These are phyloP conservation scores for Apiospora phragmitis DNA, from an alignment of 2,329 filamentous ascomycete genomes.

Conservation along the genomic window DNA sequence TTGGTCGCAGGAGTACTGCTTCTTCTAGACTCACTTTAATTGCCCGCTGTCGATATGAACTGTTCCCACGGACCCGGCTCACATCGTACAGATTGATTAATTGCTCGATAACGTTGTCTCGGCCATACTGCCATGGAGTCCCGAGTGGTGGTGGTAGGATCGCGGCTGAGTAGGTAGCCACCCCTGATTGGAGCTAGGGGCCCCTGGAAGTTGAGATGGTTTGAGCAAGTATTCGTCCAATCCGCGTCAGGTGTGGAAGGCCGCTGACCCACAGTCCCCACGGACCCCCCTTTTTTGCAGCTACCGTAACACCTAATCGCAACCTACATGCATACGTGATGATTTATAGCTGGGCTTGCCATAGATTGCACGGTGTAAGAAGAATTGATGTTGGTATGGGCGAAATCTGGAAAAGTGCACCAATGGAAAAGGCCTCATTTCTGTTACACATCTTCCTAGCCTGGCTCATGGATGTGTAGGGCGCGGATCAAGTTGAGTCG, in stretches of 20 bases:
- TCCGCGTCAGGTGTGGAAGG: neutral
- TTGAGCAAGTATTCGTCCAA: conserved; percentile 6
- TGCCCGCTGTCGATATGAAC: neutral
- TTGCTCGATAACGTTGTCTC: neutral
- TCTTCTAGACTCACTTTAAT: neutral
- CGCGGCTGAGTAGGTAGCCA: neutral
- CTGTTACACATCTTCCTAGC: neutral
- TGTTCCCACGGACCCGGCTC: neutral
- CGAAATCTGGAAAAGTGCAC: neutral
- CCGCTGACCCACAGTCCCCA: neutral
- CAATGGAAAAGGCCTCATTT: neutral
- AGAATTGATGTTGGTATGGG: neutral
- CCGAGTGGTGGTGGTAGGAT: neutral
- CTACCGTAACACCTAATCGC: neutral
- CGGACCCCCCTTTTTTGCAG: neutral
- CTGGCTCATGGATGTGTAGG: neutral
- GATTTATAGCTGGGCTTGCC: neutral
- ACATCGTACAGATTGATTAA: neutral
- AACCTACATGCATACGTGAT: neutral
- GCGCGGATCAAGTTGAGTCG: neutral
- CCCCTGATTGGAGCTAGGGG: neutral
- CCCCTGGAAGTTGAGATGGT: neutral
- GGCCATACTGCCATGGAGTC: neutral
- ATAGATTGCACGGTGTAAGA: neutral
- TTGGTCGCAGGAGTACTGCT: neutral